Percentiles rank a stretch among this genome's conserved stretches.
Evolutionary conservation across 1,284 basidiomycete species (phyloP).

Genomic region (Puccinia triticina): DNA sequence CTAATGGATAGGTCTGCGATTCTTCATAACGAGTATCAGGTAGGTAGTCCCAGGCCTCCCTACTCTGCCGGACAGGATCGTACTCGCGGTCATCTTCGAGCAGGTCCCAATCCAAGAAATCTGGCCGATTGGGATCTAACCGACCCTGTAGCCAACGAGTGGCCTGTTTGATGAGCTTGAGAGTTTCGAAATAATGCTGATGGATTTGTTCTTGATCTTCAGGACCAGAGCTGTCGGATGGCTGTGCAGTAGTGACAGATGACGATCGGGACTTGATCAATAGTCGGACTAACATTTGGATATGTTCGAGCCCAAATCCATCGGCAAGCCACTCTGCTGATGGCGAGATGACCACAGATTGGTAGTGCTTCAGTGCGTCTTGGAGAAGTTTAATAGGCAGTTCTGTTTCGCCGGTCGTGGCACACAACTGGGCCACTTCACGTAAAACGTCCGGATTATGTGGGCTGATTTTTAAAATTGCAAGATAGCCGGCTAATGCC

Average conservation of each 20-base stretch:
- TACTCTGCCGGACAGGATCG: slow-evolving; percentile 65
- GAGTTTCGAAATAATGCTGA: slow-evolving; percentile 67
- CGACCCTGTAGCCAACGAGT: slow-evolving; percentile 87
- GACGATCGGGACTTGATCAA: slow-evolving; percentile 23
- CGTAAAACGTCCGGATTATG: slow-evolving; percentile 79
- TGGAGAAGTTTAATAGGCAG: slow-evolving; percentile 71
- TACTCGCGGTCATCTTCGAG: slow-evolving; percentile 86
- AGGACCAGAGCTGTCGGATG: neutral
- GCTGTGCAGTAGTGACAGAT: neutral
- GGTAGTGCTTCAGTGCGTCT: slow-evolving; percentile 66
- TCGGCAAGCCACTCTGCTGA: slow-evolving; percentile 23
- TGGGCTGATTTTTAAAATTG: slow-evolving; percentile 39
- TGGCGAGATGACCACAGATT: slow-evolving; percentile 17
- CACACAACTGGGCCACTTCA: slow-evolving; percentile 77
- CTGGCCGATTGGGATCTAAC: slow-evolving; percentile 64
- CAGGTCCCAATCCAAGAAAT: slow-evolving; percentile 69
- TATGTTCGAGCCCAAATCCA: slow-evolving; percentile 47
- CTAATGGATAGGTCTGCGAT: slow-evolving; percentile 67
- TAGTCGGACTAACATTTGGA: slow-evolving; percentile 20
- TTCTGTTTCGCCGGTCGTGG: slow-evolving; percentile 70
- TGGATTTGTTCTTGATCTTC: slow-evolving; percentile 28
- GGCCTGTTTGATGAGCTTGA: slow-evolving; percentile 74
- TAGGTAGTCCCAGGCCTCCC: slow-evolving; percentile 58
- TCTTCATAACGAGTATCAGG: slow-evolving; percentile 57
- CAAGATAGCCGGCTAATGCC: slow-evolving; percentile 42